These are phyloP conservation scores for Xylaria digitata DNA, from an alignment of 2,329 filamentous ascomycete genomes.

Conservation along the genomic window DNA sequence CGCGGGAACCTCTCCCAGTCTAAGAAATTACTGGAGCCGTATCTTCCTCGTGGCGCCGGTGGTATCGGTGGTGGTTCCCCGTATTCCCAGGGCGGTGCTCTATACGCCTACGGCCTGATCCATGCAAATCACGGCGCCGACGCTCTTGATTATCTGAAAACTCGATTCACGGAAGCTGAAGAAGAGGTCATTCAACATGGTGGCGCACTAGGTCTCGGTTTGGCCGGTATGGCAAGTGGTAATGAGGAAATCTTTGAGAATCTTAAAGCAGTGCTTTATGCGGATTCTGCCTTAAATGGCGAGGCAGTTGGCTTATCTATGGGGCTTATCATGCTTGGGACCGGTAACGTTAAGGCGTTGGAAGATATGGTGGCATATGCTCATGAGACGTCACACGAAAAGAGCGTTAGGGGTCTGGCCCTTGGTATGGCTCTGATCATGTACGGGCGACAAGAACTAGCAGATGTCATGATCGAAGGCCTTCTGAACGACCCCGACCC, in stretches of 20 bases:
- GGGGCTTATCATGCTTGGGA: constrained; percentile 98
- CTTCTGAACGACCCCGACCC: constrained; percentile 94
- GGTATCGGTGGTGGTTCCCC: constrained; percentile 83
- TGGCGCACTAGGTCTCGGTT: constrained; percentile 92
- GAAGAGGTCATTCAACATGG: constrained; percentile 98
- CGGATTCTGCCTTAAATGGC: constrained; percentile 94
- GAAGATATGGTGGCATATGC: constrained; percentile 98
- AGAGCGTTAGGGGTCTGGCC: constrained; percentile 95
- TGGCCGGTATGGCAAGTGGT: constrained; percentile 97
- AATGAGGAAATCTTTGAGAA: constrained; percentile 91
- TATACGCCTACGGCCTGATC: constrained; percentile 95
- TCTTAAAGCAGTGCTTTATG: constrained; percentile 87
- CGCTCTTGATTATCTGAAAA: constrained; percentile 82
- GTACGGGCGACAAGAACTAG: constrained; percentile 94
- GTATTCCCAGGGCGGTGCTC: constrained; percentile 94
- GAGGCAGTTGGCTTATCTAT: constrained; percentile 96
- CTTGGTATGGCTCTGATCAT: constrained; percentile 98
- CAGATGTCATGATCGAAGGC: constrained; percentile 93
- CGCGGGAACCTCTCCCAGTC: constrained; percentile 94
- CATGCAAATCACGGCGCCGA: constrained; percentile 97
- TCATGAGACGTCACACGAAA: constrained; percentile 98
- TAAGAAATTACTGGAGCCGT: constrained; percentile 91
- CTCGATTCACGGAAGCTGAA: constrained; percentile 78
- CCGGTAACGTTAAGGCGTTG: constrained; percentile 91
- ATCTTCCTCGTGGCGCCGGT: constrained; percentile 78